Percentiles rank a stretch among this genome's conserved stretches.
phyloP scores from a whole-genome alignment of 352 stramenopile species.

The Pythium grandisporangium region DNA sequence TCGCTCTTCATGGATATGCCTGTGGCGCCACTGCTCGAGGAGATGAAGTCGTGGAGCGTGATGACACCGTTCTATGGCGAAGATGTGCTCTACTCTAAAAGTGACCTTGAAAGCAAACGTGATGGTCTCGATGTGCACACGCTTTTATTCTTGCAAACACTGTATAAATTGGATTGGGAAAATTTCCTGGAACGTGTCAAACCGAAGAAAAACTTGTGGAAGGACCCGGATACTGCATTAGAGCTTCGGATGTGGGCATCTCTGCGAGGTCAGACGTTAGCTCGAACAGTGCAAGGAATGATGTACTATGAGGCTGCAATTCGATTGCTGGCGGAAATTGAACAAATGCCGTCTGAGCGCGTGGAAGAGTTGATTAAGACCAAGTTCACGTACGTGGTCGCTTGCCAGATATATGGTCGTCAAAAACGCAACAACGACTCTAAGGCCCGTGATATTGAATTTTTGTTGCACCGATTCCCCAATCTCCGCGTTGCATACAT shows the following conservation, averaged over 20 bases:
- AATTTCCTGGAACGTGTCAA: conserved; percentile 97
- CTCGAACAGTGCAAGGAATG: conserved; percentile 97
- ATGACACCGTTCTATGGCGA: conserved; percentile 99
- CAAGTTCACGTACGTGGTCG: conserved; percentile 99
- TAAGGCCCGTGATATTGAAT: conserved; percentile 98
- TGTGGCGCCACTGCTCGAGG: conserved; percentile 91
- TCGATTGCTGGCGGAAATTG: conserved; percentile 94
- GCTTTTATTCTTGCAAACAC: conserved; percentile 89
- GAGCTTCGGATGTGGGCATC: conserved; percentile 97
- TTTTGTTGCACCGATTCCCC: conserved; percentile 95
- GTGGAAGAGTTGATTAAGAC: conserved; percentile 96
- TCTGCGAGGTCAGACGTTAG: conserved; percentile 95
- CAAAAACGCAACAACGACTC: conserved; percentile 98
- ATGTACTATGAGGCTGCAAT: conserved; percentile 99
- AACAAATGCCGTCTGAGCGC: conserved; percentile 82
- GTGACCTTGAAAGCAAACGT: conserved; percentile 94
- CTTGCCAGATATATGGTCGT: conserved; percentile 97
- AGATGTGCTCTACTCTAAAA: conserved; percentile 96
- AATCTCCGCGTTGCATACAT: conserved; percentile 98
- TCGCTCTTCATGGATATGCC: conserved; percentile 99
- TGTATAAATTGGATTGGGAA: conserved; percentile 98
- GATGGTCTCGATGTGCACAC: conserved; percentile 88
- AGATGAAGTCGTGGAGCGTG: conserved; percentile 99
- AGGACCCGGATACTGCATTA: conserved; percentile 73
- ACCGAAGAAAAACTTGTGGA: conserved; percentile 90